Evolutionary conservation across 805 yeast species (phyloP), one percentile per base, ranked within the genome.

Genomic region (Candida xiaguanensis): DNA sequence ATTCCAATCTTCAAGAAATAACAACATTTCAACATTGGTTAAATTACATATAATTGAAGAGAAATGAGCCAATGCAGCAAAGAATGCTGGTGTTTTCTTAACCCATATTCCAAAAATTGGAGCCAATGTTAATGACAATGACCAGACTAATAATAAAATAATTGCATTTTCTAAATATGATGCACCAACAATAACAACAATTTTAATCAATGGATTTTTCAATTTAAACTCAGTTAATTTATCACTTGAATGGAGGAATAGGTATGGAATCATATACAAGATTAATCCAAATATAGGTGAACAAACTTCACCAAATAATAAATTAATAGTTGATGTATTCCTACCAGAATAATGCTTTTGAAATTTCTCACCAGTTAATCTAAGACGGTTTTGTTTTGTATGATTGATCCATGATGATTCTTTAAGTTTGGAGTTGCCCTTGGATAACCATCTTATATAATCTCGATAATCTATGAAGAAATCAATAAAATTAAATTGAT

Each of bases 191-290:
- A 81, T 59, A 12, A 88, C 61, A 2, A 73, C 53, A 22, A 91
- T 58, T 41, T 97, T 70, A 9, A 83, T 46, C 0, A 85, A 53
- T 0, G 91, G 75, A 67, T 41, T 61, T 46, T n/a, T 75, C 63
- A 38, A 61, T 50, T 34, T 50, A 45, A 55, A 53, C 8, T 44
- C 38, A 16, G 24, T 23, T 1, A 88, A 95, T 22, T 96, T 96
- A 24, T 82, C 86, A 65, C 88, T 96, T 1, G 96, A 72, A 60
- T 89, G 90, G 52, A 85, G 82, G 53, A 85, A 91, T 38, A 81
- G 68, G 59, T 78, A 91, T 0, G 95, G 90, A 38, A 80, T 63
- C 41, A 83, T 75, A 35, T 50, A 48, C 12, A 49, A 40, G 8
- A 42, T 1, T 1, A 50, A 35, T 5, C 45, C 45, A 3, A 57